Conservation (phyloP, 2,329 filamentous ascomycete genomes). For the Ramichloridium luteum region DNA sequence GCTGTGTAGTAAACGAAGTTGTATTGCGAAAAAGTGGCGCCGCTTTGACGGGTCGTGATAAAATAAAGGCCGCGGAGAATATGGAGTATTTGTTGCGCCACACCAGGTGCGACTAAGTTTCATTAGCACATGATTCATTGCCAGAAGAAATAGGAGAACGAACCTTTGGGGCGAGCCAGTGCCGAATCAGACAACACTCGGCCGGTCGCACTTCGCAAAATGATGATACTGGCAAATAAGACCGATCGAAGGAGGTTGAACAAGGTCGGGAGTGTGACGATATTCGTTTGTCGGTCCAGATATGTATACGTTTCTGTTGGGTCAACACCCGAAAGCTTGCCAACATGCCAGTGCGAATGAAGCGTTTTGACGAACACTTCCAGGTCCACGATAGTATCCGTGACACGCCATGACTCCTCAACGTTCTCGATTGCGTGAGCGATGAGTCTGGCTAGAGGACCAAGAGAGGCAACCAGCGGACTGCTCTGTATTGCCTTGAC, state of each 20-base stretch:
- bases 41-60: slow-evolving; percentile 61
- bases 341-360: slow-evolving; percentile 60
- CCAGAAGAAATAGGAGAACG: slow-evolving; percentile 14
- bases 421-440: slow-evolving; percentile 51
- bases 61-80: slow-evolving; percentile 70
- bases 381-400: slow-evolving; percentile 50
- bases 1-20: slow-evolving; percentile 71
- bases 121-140: background rate
- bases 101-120: slow-evolving; percentile 43
- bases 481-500: slow-evolving; percentile 47
- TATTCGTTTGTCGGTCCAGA: slow-evolving; percentile 53
- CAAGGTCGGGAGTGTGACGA: slow-evolving; percentile 53
- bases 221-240: slow-evolving; percentile 62
- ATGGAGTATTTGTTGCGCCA: slow-evolving; percentile 61
- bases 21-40: slow-evolving; percentile 68
- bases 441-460: slow-evolving; percentile 53
- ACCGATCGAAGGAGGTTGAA: slow-evolving; percentile 66
- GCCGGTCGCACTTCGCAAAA: slow-evolving; percentile 61
- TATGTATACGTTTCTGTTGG: slow-evolving; percentile 50
- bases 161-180: slow-evolving; percentile 42
- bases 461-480: slow-evolving; percentile 54
- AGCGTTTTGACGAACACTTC: slow-evolving; percentile 54
- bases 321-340: slow-evolving; percentile 62
- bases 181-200: slow-evolving; percentile 47
- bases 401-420: slow-evolving; percentile 36